Base-by-base conservation (phyloP, 2,329 filamentous ascomycete species). In the Sporothrix schenckii region DNA sequence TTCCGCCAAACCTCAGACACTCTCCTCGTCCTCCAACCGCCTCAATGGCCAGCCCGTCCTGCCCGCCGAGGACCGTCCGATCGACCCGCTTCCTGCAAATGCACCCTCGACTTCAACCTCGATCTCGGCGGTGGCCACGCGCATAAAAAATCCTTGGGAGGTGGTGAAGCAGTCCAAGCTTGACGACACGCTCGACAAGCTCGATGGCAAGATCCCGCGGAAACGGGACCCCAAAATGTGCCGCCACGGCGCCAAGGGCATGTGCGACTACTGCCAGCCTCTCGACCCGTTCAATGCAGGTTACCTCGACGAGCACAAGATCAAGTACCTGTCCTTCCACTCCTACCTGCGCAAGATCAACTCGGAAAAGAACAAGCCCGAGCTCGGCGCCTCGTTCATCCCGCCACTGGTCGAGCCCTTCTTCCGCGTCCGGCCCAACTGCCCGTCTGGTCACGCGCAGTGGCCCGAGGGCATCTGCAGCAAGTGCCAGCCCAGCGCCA, bases 211-310 rank as follows among this genome's bases (percentile, higher is more conserved):
- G 82, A 97, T 97, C 67, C 83, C 88, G 24, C 86, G 94, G 73
- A 87, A 87, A 72, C 86, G 86, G 71, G 92, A 97, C 78, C 79
- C 82, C 71, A 92, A 92, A 78, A 95, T 99, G 93, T 99, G 95
- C 82, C 90, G 92, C 73, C 95, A 99, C 79, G 94, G 94, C 1
- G 90, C 91, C 67, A 98, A 97, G 81, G 95, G 95, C 79, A 99
- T 99, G 95, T 99, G 95, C 80, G 95, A 99, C 81, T 96, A 97
- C 81, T 99, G 95, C 82, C 97, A 97, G 88, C 96, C 96, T 0
- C 82, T 98, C 66, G 95, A 99, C 77, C 95, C 95, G 0, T 99
- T 97, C 80, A 90, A 96, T 77, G 80, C 91, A n/a, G 89, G 89
- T 70, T 97, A 97, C 76, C 86, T 99, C 21, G 88, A 88, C 41